Base-by-base conservation (phyloP, 2,329 filamentous ascomycete species). In the Cladophialophora exuberans region DNA sequence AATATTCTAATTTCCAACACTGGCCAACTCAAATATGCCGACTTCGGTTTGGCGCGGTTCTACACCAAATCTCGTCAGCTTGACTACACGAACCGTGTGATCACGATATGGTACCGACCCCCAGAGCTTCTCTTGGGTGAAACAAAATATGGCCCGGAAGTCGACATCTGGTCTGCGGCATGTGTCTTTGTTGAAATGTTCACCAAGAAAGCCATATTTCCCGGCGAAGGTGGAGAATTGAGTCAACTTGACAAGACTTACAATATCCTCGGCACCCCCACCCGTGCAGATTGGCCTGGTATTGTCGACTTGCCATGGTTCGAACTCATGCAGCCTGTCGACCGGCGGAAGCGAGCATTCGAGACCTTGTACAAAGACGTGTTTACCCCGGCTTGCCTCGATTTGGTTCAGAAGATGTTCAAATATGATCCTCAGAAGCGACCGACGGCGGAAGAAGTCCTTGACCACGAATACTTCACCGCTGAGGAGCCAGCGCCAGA, bases 201-300 rank as follows among this genome's bases (percentile, higher is more conserved):
- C 70, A 96, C 90, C 1, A 85, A 89, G 31, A 88, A 90, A 64
- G 90, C 94, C 60, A 94, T 97, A 59, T 99, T 99, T 69, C 90
- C 94, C 0, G 94, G 94, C 4, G 92, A 97, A 66, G 93, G 93
- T 20, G 89, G 89, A n/a, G 94, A 99, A 72, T 89, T 97, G 63
- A 95, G 87, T 66, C 94, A 99, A 70, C 80, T 99, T 2, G 92
- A 97, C 62, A 97, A 96, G 73, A 93, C 99, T n/a, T 97, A 97
- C 73, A 86, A 87, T 46, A 80, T 96, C 3, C 81, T 99, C 41
- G 94, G 94, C 44, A 97, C 93, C 0, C 94, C 94, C 0, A 95
- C 85, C 36, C 83, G 84, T 52, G 78, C 79, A 28, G 88, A 95
- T 25, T 99, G 95, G 95, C 91, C 94, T 1, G 87, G 85, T 6